Evolutionary conservation across 139 green algal species (phyloP).

Genomic region (Tetradesmus obliquus): DNA sequence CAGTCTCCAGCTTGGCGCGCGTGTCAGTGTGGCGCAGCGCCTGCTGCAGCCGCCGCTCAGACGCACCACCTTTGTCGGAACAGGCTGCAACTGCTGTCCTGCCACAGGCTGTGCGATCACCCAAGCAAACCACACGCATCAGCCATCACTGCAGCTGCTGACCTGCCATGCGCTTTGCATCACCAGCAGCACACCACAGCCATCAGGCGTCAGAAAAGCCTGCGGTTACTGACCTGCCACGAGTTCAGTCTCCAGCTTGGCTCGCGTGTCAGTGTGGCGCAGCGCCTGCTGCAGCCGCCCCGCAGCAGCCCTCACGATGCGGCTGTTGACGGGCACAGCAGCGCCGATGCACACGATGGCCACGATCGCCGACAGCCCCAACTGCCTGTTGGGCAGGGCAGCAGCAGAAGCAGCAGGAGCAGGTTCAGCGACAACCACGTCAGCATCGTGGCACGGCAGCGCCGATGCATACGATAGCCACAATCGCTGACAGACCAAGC

Average conservation of each 20-base stretch:
- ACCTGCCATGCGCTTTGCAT: no score
- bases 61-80: no score
- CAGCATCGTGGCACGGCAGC: background rate
- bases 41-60: slow-evolving; percentile 33
- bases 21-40: slow-evolving; percentile 70
- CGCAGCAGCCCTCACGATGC: background rate
- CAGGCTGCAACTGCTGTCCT: no score
- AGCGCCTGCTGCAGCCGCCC: slow-evolving; percentile 54
- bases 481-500: no score
- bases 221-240: slow-evolving; percentile 51
- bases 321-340: slow-evolving; percentile 63
- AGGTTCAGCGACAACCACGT: background rate
- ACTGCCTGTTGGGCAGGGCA: slow-evolving; percentile 42
- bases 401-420: slow-evolving; percentile 26
- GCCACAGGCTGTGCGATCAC: no score
- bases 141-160: background rate
- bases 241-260: slow-evolving; percentile 77
- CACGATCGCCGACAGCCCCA: slow-evolving; percentile 63
- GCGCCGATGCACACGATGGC: slow-evolving; percentile 61
- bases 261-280: slow-evolving; percentile 67
- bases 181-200: background rate
- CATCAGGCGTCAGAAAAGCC: background rate
- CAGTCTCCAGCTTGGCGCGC: slow-evolving; percentile 73
- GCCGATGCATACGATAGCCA: no score
- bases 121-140: background rate